Evolutionary conservation across 2,329 filamentous ascomycete species (phyloP).

Genomic region (Beauveria varroae): DNA sequence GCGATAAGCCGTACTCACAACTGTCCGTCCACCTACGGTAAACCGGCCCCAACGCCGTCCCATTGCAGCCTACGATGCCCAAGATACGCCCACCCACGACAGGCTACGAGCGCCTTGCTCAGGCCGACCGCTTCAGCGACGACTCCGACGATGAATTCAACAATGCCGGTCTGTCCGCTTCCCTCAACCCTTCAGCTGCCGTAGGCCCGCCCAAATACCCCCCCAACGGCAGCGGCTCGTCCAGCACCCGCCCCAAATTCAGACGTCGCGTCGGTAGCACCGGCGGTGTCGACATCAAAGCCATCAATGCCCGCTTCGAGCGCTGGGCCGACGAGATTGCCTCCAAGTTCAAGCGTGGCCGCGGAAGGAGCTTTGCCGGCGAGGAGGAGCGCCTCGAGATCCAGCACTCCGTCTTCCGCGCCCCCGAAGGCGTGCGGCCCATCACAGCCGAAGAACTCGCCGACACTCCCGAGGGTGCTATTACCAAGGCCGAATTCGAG

Average conservation of each 20-base stretch:
- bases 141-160: constrained; percentile 60
- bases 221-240: constrained; percentile 53
- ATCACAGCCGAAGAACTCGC: constrained; percentile 69
- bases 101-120: constrained; percentile 77
- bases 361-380: constrained; percentile 60
- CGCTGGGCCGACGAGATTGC: constrained; percentile 98
- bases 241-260: constrained; percentile 33
- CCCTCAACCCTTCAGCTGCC: constrained; percentile 50
- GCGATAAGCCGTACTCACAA: neutral
- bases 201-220: constrained; percentile 47
- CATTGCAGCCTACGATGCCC: constrained; percentile 44
- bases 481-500: constrained; percentile 78
- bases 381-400: constrained; percentile 90
- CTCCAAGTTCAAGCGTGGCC: constrained; percentile 85
- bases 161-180: constrained; percentile 43
- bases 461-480: constrained; percentile 53
- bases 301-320: constrained; percentile 92
- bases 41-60: neutral
- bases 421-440: constrained; percentile 79
- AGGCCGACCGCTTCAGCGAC: constrained; percentile 69
- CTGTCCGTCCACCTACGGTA: neutral
- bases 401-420: constrained; percentile 92
- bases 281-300: constrained; percentile 92
- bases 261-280: constrained; percentile 54
- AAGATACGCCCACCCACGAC: constrained; percentile 64